These are phyloP conservation scores for Celoporthe dispersa DNA, from an alignment of 2,329 filamentous ascomycete species.

Conservation along the genomic window DNA sequence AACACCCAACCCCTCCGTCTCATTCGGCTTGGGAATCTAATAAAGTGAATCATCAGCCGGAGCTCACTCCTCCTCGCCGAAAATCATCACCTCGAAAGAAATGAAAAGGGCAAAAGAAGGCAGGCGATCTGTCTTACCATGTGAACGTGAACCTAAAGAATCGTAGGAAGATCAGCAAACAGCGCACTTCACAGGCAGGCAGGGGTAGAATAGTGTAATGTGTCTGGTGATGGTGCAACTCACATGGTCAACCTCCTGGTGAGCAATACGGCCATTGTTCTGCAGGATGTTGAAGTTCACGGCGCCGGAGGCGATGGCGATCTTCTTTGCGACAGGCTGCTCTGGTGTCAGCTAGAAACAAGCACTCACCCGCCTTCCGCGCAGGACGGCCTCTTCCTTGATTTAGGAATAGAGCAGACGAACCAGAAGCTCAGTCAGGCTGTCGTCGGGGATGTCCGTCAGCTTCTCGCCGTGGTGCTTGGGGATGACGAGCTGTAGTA, in stretches of 20 bases:
- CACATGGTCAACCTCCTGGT: constrained; percentile 93
- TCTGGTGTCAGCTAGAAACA: background rate
- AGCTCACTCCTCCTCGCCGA: background rate
- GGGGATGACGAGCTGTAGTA: constrained; percentile 83
- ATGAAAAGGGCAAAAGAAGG: background rate
- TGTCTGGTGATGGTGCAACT: constrained; percentile 40
- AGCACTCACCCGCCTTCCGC: background rate
- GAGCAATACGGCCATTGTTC: constrained; percentile 91
- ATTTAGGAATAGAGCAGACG: constrained; percentile 35
- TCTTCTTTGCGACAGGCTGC: constrained; percentile 81
- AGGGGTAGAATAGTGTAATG: background rate
- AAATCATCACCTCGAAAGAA: background rate
- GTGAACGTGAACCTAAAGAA: constrained; percentile 83
- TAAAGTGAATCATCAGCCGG: background rate
- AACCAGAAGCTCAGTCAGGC: constrained; percentile 81
- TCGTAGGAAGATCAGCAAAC: background rate
- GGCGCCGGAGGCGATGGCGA: constrained; percentile 76
- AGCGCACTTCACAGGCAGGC: constrained; percentile 14
- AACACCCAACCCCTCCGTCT: constrained; percentile 77
- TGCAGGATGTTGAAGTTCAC: constrained; percentile 91
- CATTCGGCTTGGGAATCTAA: constrained; percentile 92
- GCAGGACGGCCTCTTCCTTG: background rate
- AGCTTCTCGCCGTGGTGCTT: constrained; percentile 94
- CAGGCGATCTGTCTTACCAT: constrained; percentile 61
- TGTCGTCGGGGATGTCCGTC: constrained; percentile 88